Evolutionary conservation across 768 basidiomycete genomes (phyloP).

Genomic region (Termitomyces sp.): DNA sequence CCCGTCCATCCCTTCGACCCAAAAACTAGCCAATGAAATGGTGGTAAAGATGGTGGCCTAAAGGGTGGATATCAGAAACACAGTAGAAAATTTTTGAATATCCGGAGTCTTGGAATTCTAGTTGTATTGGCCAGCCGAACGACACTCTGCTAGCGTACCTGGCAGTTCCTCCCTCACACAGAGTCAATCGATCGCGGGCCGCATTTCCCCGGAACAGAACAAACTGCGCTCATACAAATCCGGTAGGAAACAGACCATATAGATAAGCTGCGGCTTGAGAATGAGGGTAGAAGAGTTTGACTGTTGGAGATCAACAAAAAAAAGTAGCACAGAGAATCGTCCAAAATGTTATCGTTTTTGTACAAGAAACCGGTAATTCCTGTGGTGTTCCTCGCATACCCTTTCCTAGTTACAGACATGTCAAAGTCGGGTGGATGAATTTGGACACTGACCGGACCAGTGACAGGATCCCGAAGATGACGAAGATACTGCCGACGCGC

Average conservation of each 20-base stretch:
- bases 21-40: not conserved
- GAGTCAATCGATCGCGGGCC: constrained; percentile 4
- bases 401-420: not conserved
- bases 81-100: not conserved
- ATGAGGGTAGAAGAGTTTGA: not conserved
- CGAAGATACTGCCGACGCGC: not conserved
- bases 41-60: not conserved
- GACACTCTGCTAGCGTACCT: constrained; percentile 13
- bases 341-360: not conserved
- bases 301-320: not conserved
- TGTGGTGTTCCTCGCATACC: not conserved
- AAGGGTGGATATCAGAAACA: not conserved
- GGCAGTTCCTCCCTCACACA: constrained; percentile 9
- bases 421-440: not conserved
- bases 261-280: not conserved
- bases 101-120: constrained; percentile 13
- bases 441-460: not conserved
- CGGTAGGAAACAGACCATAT: not conserved
- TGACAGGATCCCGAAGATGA: not conserved
- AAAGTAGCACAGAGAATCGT: too few species aligned
- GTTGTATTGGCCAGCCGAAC: constrained; percentile 6
- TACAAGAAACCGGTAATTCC: too few species aligned
- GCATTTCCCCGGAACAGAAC: not conserved
- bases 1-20: not conserved
- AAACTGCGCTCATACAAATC: not conserved